These are phyloP conservation scores for Geranomyces michiganensis DNA, from an alignment of 192 early-diverging fungal genomes.

Conservation along the genomic window DNA sequence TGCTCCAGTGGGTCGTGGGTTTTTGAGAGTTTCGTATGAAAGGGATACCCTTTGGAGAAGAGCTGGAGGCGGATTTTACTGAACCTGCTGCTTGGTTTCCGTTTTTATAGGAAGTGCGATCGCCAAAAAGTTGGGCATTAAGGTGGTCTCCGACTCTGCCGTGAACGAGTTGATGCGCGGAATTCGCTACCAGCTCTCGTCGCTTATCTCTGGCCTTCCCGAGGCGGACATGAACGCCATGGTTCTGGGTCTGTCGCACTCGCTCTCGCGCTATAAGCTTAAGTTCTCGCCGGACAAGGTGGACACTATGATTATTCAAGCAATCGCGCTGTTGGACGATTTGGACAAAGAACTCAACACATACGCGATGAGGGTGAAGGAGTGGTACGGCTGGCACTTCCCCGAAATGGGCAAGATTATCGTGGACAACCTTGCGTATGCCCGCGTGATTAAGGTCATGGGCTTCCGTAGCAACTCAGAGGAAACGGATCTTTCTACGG, in stretches of 20 bases:
- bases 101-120: conserved; percentile 53
- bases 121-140: conserved; percentile 84
- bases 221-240: conserved; percentile 91
- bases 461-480: conserved; percentile 87
- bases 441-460: conserved; percentile 87
- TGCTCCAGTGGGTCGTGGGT: too few relatives aligned
- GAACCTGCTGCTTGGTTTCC: neutral
- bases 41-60: conserved; percentile 1
- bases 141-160: conserved; percentile 78
- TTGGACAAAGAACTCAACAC: conserved; percentile 99
- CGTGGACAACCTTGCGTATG: conserved; percentile 93
- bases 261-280: conserved; percentile 97
- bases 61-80: neutral
- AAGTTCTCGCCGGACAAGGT: conserved; percentile 99
- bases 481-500: conserved; percentile 73
- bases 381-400: conserved; percentile 99
- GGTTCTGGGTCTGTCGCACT: conserved; percentile 98
- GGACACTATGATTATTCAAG: conserved; percentile 99
- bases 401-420: conserved; percentile 97
- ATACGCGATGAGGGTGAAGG: conserved; percentile 96
- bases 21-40: neutral
- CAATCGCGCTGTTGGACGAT: conserved; percentile 94
- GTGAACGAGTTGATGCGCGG: conserved; percentile 94
- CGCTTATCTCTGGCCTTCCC: conserved; percentile 84
- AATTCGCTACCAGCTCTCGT: conserved; percentile 90